A percentile compares a stretch with the other conserved stretches of the same genome.
phyloP scores from a whole-genome alignment of 768 basidiomycete species.

The Termitomyces sp. region DNA sequence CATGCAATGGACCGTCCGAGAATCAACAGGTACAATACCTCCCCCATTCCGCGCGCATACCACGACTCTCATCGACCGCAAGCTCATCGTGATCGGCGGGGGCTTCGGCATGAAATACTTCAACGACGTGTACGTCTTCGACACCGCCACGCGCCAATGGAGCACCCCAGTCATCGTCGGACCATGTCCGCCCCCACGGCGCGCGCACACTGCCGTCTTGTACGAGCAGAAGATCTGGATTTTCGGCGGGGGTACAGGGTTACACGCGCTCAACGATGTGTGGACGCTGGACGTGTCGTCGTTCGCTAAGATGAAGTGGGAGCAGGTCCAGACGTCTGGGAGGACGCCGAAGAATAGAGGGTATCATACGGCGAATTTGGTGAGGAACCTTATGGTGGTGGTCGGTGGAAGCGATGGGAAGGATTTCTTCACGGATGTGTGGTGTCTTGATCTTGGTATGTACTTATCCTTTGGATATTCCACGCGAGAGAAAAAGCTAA shows the following conservation, averaged over 20 bases:
- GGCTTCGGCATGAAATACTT: slow-evolving; percentile 83
- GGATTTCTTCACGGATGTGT: slow-evolving; percentile 86
- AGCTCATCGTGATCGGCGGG: slow-evolving; percentile 83
- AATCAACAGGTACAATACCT: slow-evolving; percentile 73
- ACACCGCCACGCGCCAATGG: slow-evolving; percentile 74
- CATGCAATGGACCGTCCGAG: slow-evolving; percentile 84
- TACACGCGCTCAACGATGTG: slow-evolving; percentile 85
- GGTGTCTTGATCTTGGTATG: slow-evolving; percentile 83
- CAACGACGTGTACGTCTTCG: slow-evolving; percentile 78
- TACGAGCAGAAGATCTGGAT: slow-evolving; percentile 74
- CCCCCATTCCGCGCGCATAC: slow-evolving; percentile 87
- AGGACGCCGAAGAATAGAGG: slow-evolving; percentile 65
- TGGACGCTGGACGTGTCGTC: slow-evolving; percentile 76
- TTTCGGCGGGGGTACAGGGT: slow-evolving; percentile 93
- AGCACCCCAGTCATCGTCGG: slow-evolving; percentile 41
- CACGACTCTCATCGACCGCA: slow-evolving; percentile 76
- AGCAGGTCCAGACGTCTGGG: slow-evolving; percentile 51
- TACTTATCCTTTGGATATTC: slow-evolving; percentile 5
- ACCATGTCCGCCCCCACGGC: slow-evolving; percentile 57
- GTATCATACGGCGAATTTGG: slow-evolving; percentile 88
- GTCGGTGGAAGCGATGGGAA: slow-evolving; percentile 90
- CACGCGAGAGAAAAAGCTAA: neutral
- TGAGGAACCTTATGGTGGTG: slow-evolving; percentile 83
- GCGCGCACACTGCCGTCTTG: slow-evolving; percentile 84
- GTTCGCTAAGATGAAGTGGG: slow-evolving; percentile 28